A percentile compares a stretch with the other conserved stretches of the same genome.
Evolutionary conservation across 768 basidiomycete species (phyloP).

Genomic region (Amanita exitialis): DNA sequence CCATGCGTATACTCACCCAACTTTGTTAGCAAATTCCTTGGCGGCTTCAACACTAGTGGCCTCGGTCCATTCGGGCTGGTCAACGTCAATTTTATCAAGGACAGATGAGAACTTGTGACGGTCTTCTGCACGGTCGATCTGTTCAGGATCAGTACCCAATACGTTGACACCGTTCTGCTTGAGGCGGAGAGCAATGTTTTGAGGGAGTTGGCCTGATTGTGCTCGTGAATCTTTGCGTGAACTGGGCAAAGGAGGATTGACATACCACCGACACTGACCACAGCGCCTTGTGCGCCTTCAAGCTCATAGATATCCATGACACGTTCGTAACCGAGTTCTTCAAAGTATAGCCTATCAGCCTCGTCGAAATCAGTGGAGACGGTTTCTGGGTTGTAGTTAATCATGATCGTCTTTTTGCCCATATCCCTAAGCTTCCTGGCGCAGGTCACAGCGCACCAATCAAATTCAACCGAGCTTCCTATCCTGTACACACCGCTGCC

Average conservation of each 20-base stretch:
- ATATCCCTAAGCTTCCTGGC: constrained; percentile 85
- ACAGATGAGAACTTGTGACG: constrained; percentile 98
- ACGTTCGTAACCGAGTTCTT: constrained; percentile 94
- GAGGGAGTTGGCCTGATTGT: constrained; percentile 79
- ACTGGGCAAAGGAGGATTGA: background rate
- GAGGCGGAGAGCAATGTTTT: constrained; percentile 95
- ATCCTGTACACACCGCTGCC: constrained; percentile 98
- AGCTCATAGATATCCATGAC: constrained; percentile 99
- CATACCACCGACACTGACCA: constrained; percentile 94
- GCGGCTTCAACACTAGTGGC: constrained; percentile 83
- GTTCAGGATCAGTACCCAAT: constrained; percentile 89
- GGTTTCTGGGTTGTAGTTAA: constrained; percentile 99
- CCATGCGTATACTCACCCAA: constrained; percentile 41
- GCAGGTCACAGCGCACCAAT: constrained; percentile 99
- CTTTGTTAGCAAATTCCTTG: constrained; percentile 81
- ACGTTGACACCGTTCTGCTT: constrained; percentile 89
- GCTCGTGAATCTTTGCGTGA: background rate
- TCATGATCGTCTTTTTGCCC: constrained; percentile 95
- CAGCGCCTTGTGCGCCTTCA: constrained; percentile 84
- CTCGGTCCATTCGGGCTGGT: constrained; percentile 96
- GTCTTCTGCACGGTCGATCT: constrained; percentile 96
- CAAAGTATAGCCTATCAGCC: constrained; percentile 98
- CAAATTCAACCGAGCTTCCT: constrained; percentile 97
- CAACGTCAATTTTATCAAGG: constrained; percentile 89
- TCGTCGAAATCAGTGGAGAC: constrained; percentile 99